Base-by-base conservation (phyloP, 768 basidiomycete species). In the Kwoniella dejecticola region DNA sequence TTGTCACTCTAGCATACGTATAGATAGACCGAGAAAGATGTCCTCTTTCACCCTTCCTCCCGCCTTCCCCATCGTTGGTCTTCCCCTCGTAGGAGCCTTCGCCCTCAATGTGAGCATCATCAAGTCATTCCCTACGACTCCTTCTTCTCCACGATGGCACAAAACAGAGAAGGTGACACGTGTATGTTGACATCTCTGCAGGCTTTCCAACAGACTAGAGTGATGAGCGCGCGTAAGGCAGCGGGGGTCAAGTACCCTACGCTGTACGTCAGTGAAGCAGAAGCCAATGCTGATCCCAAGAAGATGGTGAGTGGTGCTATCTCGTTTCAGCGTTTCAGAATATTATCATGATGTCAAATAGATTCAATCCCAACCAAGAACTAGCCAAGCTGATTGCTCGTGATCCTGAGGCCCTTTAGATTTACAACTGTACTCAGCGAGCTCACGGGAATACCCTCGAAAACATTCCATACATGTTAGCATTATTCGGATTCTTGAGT, bases 361-460 rank as follows among this genome's bases (percentile, higher is more conserved):
- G n/a, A n/a, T n/a, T n/a, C n/a, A n/a, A n/a, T n/a, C n/a, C n/a
- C n/a, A n/a, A n/a, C n/a, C n/a, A n/a, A n/a, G n/a, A n/a, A 11
- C 40, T 13, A 8, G 26, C 21, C 24, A 23, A 45, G 8, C 53
- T 33, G 24, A 54, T 26, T 2, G 7, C 5, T 26, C 8, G 26
- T 47, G 10, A 45, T 24, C n/a, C 13, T 8, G 30, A 44, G n/a
- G 33, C 11, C 31, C 12, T 7, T 0, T 61, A 69, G 67, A 42
- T 44, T 30, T 72, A 57, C 58, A 71, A 76, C 59, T 76, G 74
- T 46, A 52, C 58, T 29, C 71, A 76, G 42, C 52, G 74, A 45
- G 68, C 67, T 33, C 69, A 76, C 42, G 57, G 33, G 1, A 76
- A 76, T 49, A 73, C 71, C 19, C 66, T 76, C 44, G 74, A 76